These are phyloP conservation scores for Neurospora sp. DNA, from an alignment of 495 filamentous ascomycete genomes.

Conservation along the genomic window DNA sequence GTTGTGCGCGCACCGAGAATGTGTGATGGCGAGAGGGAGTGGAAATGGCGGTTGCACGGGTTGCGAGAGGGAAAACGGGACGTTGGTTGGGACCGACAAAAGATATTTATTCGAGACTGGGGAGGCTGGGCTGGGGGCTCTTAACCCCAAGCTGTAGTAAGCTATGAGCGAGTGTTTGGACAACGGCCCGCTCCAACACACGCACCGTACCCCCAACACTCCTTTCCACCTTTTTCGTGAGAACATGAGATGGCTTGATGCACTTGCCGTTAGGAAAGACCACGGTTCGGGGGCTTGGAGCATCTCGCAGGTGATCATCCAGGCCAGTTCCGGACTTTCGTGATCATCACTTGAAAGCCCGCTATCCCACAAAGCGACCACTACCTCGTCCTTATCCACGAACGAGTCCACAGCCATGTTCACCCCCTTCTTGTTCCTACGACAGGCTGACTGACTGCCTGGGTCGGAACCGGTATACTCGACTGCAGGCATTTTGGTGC, in stretches of 20 bases:
- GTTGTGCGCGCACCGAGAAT: background rate
- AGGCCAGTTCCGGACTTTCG: background rate
- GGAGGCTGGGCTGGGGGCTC: background rate
- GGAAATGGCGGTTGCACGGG: background rate
- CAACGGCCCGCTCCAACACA: background rate
- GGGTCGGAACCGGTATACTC: background rate
- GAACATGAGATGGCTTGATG: background rate
- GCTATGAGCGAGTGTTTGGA: background rate
- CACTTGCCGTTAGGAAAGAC: background rate
- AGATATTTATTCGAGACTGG: background rate
- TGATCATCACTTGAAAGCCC: background rate
- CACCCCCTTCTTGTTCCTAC: background rate
- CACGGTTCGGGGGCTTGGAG: background rate
- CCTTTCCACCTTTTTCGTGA: background rate
- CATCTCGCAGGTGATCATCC: background rate
- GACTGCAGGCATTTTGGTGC: background rate
- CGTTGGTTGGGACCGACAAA: background rate
- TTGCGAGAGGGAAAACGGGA: background rate
- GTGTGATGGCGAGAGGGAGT: background rate
- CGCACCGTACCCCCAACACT: background rate
- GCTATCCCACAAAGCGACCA: background rate
- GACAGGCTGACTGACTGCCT: background rate
- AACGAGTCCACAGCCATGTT: background rate
- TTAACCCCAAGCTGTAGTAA: background rate
- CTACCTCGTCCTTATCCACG: background rate